Evolutionary conservation across 2,329 filamentous ascomycete genomes (phyloP).

Genomic region (Alternaria solani): DNA sequence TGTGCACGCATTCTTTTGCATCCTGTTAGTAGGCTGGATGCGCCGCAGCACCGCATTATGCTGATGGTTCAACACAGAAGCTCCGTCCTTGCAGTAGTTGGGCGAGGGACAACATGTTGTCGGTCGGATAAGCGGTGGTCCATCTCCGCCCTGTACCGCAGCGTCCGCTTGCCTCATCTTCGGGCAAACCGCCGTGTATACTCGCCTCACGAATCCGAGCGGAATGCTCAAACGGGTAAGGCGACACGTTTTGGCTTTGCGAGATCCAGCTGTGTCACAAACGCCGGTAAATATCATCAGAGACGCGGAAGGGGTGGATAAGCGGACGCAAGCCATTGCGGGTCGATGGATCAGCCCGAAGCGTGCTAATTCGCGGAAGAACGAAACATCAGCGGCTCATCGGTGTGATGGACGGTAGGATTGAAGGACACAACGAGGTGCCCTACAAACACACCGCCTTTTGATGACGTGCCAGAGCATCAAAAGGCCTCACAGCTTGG

Average conservation of each 20-base stretch:
- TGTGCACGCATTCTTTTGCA: slow-evolving; percentile 27
- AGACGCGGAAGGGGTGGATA: slow-evolving; percentile 21
- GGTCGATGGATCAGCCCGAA: slow-evolving; percentile 19
- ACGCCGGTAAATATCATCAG: slow-evolving; percentile 20
- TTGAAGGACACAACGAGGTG: slow-evolving; percentile 7
- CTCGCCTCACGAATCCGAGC: slow-evolving; percentile 1
- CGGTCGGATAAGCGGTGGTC: slow-evolving; percentile 31
- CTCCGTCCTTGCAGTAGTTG: slow-evolving; percentile 36
- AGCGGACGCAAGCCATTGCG: slow-evolving; percentile 28
- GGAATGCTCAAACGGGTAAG: neutral
- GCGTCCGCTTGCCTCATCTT: slow-evolving; percentile 29
- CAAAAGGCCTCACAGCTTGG: neutral
- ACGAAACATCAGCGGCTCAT: slow-evolving; percentile 19
- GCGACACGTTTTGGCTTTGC: slow-evolving; percentile 9
- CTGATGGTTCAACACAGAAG: slow-evolving; percentile 27
- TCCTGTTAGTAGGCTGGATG: slow-evolving; percentile 24
- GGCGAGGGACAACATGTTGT: slow-evolving; percentile 23
- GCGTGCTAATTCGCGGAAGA: slow-evolving; percentile 25
- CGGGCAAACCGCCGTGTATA: slow-evolving; percentile 6
- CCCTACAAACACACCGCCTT: slow-evolving; percentile 26
- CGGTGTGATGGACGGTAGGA: slow-evolving; percentile 27
- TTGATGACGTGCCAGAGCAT: neutral
- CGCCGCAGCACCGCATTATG: slow-evolving; percentile 31
- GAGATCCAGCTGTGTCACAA: slow-evolving; percentile 15
- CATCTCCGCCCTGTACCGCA: slow-evolving; percentile 21